Evolutionary conservation across 148 eudicot genomes (phyloP), one percentile per base, ranked within the genome.

Genomic region (Oxyria digyna): DNA sequence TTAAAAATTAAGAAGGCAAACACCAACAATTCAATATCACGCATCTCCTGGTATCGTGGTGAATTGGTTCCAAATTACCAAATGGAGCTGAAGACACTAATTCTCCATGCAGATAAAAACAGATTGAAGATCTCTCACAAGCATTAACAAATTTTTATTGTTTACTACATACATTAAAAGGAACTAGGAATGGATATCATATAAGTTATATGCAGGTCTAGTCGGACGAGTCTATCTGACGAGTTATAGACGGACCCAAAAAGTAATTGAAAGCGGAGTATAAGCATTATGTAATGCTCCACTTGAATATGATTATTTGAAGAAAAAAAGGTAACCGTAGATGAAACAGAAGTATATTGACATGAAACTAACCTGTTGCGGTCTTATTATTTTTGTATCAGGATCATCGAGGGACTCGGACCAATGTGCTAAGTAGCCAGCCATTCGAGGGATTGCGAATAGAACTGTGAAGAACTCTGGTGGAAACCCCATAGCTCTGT

Each of bases 401-500:
- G 96, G 97, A 68, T 95, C 99, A 81, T 95, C 97, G 67, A 95
- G 84, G 50, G 97, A 95, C 78, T 95, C 99, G n/a, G 86, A 72
- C 99, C 99, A 95, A 77, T 95, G 97, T 14, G 99, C 79, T 73
- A 95, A 81, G 74, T 84, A 95, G 49, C 99, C 99, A 74, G 99
- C 99, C 99, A 95, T 95, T 65, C 99, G 97, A 83, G 99, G 99
- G 46, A 91, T 87, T 48, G 99, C 99, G 74, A 95, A 95, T 67
- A 95, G 69, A 68, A 95, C 96, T 33, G 99, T 78, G 65, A 95
- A 95, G 76, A 95, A 95, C 75, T 95, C 99, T 18, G 99, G 75
- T 6, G 99, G 99, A 72, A 95, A 94, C 40, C 97, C 99, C 83
- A 94, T 88, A 37, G 99, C 97, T 87, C 99, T 94, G 81, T 72